Base-by-base conservation (phyloP, 129 eudicot genomes). In the Scalesia atractyloides region DNA sequence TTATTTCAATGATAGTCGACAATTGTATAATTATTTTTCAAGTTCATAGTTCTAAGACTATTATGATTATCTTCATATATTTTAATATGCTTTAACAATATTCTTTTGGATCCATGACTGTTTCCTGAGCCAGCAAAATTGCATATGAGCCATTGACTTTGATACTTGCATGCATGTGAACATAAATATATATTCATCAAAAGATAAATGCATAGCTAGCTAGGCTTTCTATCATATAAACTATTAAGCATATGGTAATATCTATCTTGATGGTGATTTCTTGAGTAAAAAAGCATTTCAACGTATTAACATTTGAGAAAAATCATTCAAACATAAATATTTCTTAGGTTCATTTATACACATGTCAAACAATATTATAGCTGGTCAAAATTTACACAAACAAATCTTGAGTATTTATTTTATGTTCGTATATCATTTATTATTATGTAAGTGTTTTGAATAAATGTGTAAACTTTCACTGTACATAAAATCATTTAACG, bases 91-190 rank as follows among this genome's bases (percentile, higher is more conserved):
- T 69, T 69, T 51, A 69, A 17, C 58, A 34, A 11, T 36, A 34
- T 16, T 18, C 19, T 36, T 18, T 36, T 53, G 10, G 16, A 36
- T 70, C 50, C 24, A 52, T 17, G 64, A 53, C 64, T 20, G 16
- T 52, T 53, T 70, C 74, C 65, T 20, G 13, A 34, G 75, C 75
- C 66, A 70, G 60, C 66, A 9, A 9, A 12, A 66, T 67, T 51
- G 48, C 62, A 15, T 33, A 34, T 69, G 73, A 52, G 52, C 37
- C 62, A 51, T 52, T 69, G 74, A 69, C 64, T 52, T 69, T 52
- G 64, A 36, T 17, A 43, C 16, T 69, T 34, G 74, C 74, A 69
- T 69, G 74, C 64, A 69, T 69, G 64, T 11, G 73, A 34, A 51
- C 33, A 33, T 33, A 51, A 9, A 50, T 49, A 48, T 58, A 3